Base-by-base conservation (phyloP, 257 asterid species). In the Salvia hispanica region DNA sequence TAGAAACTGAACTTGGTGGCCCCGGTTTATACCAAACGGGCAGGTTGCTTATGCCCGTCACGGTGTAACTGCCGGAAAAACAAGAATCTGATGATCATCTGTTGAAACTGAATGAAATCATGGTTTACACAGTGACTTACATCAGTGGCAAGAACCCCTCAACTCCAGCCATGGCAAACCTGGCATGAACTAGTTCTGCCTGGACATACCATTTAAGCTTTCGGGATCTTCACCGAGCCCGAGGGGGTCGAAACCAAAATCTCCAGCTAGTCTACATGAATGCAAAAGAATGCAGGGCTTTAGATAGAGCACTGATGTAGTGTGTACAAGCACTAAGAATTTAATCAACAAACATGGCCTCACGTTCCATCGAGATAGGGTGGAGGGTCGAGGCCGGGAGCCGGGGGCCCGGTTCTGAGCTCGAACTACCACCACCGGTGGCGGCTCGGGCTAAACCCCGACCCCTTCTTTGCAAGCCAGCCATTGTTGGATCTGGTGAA, bases 141-240 rank as follows among this genome's bases (percentile, higher is more conserved):
- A 77, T 88, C 97, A 15, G 96, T 88, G 7, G 67, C 46, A 66
- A 92, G 95, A 81, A 92, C 81, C 58, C 98, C 96, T 37, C 92
- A 73, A 92, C 98, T 64, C 96, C 98, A 64, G 96, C 95, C 98
- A 92, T 92, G 76, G 98, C 98, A 48, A 89, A 89, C 34, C 96
- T 88, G 61, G 89, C 83, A 84, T 92, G 96, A 72, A 92, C 92
- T 7, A 92, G 83, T 80, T 91, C 97, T 5, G 96, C 97, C 76
- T 91, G 97, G 4, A 86, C 93, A 74, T 88, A 88, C 97, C 97
- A 88, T 83, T 66, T 75, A 91, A 80, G 83, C 83, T 88, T 58
- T 80, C 88, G 3, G 98, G 95, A 76, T 91, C 94, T 80, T 91
- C 96, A 46, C 96, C 98, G 47, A 91, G 96, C 34, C 94, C 96